These are phyloP conservation scores for Vigna trinervia DNA, from an alignment of 306 rosid species.

Conservation along the genomic window DNA sequence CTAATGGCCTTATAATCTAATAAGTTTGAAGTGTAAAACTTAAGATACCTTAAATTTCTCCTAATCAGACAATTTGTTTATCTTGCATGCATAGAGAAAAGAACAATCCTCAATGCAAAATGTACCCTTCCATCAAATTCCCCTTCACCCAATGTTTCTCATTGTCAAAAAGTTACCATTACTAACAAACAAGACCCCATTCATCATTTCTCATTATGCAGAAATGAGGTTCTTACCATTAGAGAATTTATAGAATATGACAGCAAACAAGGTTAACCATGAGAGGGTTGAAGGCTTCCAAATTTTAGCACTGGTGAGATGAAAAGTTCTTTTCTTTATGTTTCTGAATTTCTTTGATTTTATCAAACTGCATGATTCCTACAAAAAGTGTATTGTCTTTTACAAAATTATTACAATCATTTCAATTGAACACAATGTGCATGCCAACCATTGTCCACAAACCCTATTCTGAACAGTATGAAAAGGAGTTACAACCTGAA, in stretches of 20 bases:
- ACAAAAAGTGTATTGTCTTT: not conserved
- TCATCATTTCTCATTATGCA: not conserved
- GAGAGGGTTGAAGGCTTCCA: not conserved
- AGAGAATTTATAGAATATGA: not conserved
- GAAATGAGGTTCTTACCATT: not conserved
- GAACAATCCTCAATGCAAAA: not conserved
- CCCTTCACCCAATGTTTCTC: not conserved
- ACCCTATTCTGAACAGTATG: not conserved
- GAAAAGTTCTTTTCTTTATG: not conserved
- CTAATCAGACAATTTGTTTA: not conserved
- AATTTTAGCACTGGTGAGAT: not conserved
- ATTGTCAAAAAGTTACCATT: not conserved
- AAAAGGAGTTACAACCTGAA: too few species aligned
- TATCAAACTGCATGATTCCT: not conserved
- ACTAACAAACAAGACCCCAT: not conserved
- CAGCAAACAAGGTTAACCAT: not conserved
- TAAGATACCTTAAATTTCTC: not conserved
- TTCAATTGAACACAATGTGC: too few species aligned
- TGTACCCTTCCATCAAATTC: too few species aligned
- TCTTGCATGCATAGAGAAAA: not conserved
- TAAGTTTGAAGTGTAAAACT: not conserved
- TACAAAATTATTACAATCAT: not conserved
- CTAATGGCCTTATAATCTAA: not conserved
- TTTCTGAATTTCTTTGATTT: not conserved
- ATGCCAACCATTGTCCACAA: not conserved